Evolutionary conservation across 495 filamentous ascomycete genomes (phyloP).

Genomic region (Hypomontagnella submonticulosa): DNA sequence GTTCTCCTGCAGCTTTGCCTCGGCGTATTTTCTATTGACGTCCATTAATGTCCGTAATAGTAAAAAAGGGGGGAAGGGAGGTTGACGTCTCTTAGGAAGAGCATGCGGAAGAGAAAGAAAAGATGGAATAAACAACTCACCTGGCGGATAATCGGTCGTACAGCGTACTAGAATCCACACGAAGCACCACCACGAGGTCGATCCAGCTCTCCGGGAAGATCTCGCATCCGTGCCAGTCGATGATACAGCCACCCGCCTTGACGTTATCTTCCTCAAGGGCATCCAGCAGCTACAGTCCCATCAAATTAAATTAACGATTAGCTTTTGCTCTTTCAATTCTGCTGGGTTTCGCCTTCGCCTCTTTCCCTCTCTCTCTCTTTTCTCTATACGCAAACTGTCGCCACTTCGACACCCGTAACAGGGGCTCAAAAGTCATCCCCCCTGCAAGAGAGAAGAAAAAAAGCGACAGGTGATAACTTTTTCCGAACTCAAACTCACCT

Average conservation of each 20-base stretch:
- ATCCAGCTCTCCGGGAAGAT: constrained; percentile 94
- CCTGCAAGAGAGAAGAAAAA: constrained; percentile 19
- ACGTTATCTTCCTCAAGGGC: constrained; percentile 81
- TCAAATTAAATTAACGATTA: too few species aligned
- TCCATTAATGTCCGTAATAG: constrained; percentile 3
- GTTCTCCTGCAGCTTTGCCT: constrained; percentile 94
- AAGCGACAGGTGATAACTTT: too few species aligned
- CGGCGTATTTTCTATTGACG: constrained; percentile 72
- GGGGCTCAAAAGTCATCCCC: not conserved
- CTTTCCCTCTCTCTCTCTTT: constrained; percentile 43
- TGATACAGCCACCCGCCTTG: constrained; percentile 83
- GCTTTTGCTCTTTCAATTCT: constrained; percentile 6
- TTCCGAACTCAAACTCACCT: constrained; percentile 72
- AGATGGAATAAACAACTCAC: constrained; percentile 52
- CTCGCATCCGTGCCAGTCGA: constrained; percentile 99
- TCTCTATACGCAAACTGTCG: not conserved
- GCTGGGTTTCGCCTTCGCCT: not conserved
- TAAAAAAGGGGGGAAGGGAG: not conserved
- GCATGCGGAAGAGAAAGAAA: constrained; percentile 2
- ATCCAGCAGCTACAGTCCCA: constrained; percentile 75
- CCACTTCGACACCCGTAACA: not conserved
- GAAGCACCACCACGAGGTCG: constrained; percentile 92
- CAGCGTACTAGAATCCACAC: constrained; percentile 78
- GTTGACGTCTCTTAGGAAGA: not conserved
- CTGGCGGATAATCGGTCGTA: constrained; percentile 85